phyloP scores from a whole-genome alignment of 257 asterid species.

The Asclepias syriaca region DNA sequence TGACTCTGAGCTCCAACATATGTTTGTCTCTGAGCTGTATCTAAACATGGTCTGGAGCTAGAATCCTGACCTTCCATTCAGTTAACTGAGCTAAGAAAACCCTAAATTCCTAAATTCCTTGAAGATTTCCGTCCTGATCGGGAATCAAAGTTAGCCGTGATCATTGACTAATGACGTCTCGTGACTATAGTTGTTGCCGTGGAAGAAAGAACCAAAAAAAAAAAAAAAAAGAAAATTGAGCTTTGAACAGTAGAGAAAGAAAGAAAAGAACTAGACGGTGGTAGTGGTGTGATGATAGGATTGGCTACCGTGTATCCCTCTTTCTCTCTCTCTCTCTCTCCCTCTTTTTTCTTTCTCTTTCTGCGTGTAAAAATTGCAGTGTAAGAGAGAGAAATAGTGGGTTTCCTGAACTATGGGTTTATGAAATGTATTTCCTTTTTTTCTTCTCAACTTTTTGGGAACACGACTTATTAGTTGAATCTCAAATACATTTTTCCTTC shows the following conservation, averaged over 20 bases:
- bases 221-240: conserved; percentile 1
- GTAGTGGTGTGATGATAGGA: conserved; percentile 10
- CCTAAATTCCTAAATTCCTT: conserved; percentile 19
- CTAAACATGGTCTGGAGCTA: conserved; percentile 14
- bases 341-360: neutral
- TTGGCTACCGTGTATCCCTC: conserved; percentile 23
- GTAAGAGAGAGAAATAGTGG: conserved; percentile 7
- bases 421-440: neutral
- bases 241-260: conserved; percentile 8
- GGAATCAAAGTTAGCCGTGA: conserved; percentile 8
- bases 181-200: conserved; percentile 4
- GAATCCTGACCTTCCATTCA: conserved; percentile 23
- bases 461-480: neutral
- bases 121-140: conserved; percentile 1
- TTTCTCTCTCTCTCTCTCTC: neutral
- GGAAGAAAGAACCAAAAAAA: neutral
- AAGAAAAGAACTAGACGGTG: conserved; percentile 13
- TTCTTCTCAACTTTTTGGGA: conserved; percentile 1
- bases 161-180: conserved; percentile 27
- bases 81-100: conserved; percentile 11
- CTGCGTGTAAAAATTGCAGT: conserved; percentile 8
- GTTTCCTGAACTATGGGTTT: no score
- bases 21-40: conserved; percentile 41
- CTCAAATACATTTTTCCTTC: no score
- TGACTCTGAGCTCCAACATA: conserved; percentile 38